These are phyloP conservation scores for Dioscorea cayenensis DNA, from an alignment of 116 monocot genomes.

Conservation along the genomic window DNA sequence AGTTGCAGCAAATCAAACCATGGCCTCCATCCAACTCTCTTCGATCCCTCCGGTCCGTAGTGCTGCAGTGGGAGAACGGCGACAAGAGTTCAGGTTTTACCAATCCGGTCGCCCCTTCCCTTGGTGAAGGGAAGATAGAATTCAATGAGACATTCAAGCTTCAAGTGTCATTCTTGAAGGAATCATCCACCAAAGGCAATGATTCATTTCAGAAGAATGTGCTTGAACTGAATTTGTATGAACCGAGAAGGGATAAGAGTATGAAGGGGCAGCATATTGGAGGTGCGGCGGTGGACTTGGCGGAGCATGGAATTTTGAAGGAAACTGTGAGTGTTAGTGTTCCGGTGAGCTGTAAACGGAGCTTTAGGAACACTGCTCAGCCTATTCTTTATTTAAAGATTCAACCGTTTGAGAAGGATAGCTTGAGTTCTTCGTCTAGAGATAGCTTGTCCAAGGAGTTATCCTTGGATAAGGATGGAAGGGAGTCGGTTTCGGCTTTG, in stretches of 20 bases:
- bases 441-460: slow-evolving; percentile 34
- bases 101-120: slow-evolving; percentile 25
- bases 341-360: slow-evolving; percentile 58
- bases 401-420: slow-evolving; percentile 27
- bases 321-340: slow-evolving; percentile 33
- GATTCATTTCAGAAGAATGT: slow-evolving; percentile 48
- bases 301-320: slow-evolving; percentile 53
- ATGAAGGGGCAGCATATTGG: slow-evolving; percentile 60
- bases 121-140: slow-evolving; percentile 49
- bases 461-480: slow-evolving; percentile 33
- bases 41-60: slow-evolving; percentile 48
- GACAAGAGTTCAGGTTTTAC: slow-evolving; percentile 41
- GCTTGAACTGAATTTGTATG: slow-evolving; percentile 66
- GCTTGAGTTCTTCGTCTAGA: slow-evolving; percentile 18
- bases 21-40: slow-evolving; percentile 86
- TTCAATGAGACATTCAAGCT: slow-evolving; percentile 79
- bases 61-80: slow-evolving; percentile 78
- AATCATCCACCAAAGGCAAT: slow-evolving; percentile 26
- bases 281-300: slow-evolving; percentile 50
- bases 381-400: slow-evolving; percentile 61
- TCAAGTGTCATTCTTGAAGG: slow-evolving; percentile 45
- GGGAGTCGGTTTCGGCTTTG: slow-evolving; percentile 49
- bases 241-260: slow-evolving; percentile 36
- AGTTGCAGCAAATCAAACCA: slow-evolving; percentile 79
- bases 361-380: slow-evolving; percentile 40